Base-by-base conservation (phyloP, 495 filamentous ascomycete genomes). In the Achaetomiella virescens region DNA sequence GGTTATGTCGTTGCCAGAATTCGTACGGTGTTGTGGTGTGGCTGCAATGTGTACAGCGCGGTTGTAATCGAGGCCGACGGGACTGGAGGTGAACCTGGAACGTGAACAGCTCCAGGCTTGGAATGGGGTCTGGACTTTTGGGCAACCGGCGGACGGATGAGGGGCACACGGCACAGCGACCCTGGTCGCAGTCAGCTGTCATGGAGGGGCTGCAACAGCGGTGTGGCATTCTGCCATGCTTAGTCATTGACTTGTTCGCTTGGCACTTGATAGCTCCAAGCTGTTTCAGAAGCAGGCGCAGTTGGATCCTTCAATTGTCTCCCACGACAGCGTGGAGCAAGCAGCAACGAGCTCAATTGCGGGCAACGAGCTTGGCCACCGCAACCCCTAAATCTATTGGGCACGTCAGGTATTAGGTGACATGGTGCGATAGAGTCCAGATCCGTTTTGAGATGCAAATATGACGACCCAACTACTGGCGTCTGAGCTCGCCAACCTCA, bases 401-500 rank as follows among this genome's bases (percentile, higher is more conserved):
- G n/a, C n/a, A 31, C 9, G 9, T 31, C 27, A 31, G 27, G 9
- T 31, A 5, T 31, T 9, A 31, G 27, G 9, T 15, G 46, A 11
- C 9, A 50, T 50, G 48, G 2, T 18, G 49, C n/a, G 33, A 44
- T 3, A 3, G 9, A 15, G 1, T 10, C 11, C 27, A 36, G 4
- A 24, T 14, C 15, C 17, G 12, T 33, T 43, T 40, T 50, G 58
- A 53, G 57, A 68, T 62, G 67, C 64, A 63, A 86, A 81, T 66
- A 98, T 98, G 93, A 96, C 90, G 65, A 84, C 91, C 54, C 90
- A 95, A 76, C 83, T 97, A 54, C 81, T 98, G 59, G 86, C 85
- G 61, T 82, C 86, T 46, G 93, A 98, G 78, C 84, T 98, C 61
- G 79, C 86, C 62, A 95, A 88, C 72, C 81, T 98, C 62, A 87